Evolutionary conservation across 345 rosid species (phyloP), one percentile per base, ranked within the genome.

Genomic region (Leavenworthia alabamica): DNA sequence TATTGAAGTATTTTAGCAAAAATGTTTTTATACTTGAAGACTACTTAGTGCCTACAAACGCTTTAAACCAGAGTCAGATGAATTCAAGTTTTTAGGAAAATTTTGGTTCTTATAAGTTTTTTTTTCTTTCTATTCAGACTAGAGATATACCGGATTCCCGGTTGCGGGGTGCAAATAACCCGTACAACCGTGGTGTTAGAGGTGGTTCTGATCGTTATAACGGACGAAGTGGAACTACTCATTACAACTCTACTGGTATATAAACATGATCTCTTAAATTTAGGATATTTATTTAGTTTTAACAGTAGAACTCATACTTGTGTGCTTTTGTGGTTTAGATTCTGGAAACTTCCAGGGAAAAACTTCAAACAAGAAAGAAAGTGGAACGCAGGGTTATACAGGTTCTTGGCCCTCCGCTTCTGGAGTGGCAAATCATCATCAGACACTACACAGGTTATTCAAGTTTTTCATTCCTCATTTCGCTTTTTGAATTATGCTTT

Each of bases 351-450:
- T 68, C 32, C 83, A 77, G 43, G 80, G 82, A 60, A 93, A 86
- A 75, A 62, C 90, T 47, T 48, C 85, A 2, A 76, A 67, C 60
- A 89, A 77, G 86, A 93, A 78, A 81, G 97, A 90, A 60, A 84
- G 84, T 80, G 97, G 87, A 71, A 57, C 83, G 10, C 82, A 76
- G 60, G 78, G 73, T 32, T 75, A 78, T 75, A 60, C 73, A 16
- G 77, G 75, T 31, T 72, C 84, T 54, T 67, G 82, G 66, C 76
- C 88, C 60, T 74, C 79, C 68, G 79, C 81, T 19, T 74, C 84
- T 65, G 74, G 78, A 45, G 42, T 68, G 67, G 50, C 65, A 37
- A 80, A 63, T 53, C 67, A 67, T 56, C 75, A 59, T 52, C 73
- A 74, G 39, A 55, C 79, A 54, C 70, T 62, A 35, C 64, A 72